Percentiles rank a stretch among this genome's conserved stretches.
Evolutionary conservation across 31 red algal species (phyloP).

Genomic region (Odonthalia washingtoniensis): DNA sequence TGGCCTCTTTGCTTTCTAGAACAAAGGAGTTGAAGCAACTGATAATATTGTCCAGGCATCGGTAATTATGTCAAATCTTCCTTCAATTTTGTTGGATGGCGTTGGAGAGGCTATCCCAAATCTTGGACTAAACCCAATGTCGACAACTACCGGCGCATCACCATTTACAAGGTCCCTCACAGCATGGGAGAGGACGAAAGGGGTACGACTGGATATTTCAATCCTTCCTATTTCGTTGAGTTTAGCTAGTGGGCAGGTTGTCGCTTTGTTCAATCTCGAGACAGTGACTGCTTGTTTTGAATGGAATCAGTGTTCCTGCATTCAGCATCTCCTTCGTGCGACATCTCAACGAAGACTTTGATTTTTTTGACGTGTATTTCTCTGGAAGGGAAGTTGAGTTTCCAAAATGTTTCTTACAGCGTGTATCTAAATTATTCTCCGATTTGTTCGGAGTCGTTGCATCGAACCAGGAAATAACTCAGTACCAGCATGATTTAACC

Average conservation of each 20-base stretch:
- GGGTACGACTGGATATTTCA: conserved; percentile 75
- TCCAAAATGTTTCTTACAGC: conserved; percentile 62
- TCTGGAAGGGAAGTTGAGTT: conserved; percentile 75
- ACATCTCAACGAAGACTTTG: conserved; percentile 52
- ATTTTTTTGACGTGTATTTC: conserved; percentile 75
- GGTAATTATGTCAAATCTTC: background rate
- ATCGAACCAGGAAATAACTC: conserved; percentile 40
- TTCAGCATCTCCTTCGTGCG: conserved; percentile 67
- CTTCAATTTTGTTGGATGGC: background rate
- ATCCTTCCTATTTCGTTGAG: conserved; percentile 73
- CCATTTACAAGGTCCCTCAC: conserved; percentile 77
- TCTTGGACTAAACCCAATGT: no score
- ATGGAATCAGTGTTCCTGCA: conserved; percentile 78
- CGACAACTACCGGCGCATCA: no score
- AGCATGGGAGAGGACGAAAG: conserved; percentile 84
- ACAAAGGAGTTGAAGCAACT: conserved; percentile 3
- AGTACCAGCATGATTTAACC: no score
- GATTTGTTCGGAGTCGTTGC: conserved; percentile 72
- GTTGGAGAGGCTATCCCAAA: background rate
- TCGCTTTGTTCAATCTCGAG: no score
- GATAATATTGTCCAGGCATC: conserved; percentile 15
- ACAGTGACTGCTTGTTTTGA: conserved; percentile 70
- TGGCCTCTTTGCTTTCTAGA: conserved; percentile 75
- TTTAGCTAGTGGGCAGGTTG: conserved; percentile 69
- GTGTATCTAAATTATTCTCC: conserved; percentile 61